A percentile compares a stretch with the other conserved stretches of the same genome.
Evolutionary conservation across 345 rosid genomes (phyloP).

Genomic region (Heritiera fomes): DNA sequence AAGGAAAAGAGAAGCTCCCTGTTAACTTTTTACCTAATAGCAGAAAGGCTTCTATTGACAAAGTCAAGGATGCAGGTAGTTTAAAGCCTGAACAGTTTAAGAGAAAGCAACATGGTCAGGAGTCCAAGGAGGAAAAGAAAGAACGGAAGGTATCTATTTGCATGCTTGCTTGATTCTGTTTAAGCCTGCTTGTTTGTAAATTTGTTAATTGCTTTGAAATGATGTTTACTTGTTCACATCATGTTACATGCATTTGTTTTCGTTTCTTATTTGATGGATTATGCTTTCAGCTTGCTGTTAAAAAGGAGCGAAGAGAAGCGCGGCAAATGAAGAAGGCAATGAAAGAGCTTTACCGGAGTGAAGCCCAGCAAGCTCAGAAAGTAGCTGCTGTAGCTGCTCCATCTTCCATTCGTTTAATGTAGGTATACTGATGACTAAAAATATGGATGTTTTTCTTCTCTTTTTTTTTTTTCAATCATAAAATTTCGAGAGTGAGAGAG

Average conservation of each 20-base stretch:
- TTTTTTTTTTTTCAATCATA: too few species aligned
- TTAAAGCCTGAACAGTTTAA: constrained; percentile 46
- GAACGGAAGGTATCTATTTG: constrained; percentile 61
- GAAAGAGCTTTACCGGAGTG: constrained; percentile 62
- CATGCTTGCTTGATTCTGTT: neutral
- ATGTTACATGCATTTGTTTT: neutral
- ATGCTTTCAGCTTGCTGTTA: constrained; percentile 58
- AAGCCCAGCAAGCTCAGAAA: constrained; percentile 75
- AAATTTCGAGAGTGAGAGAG: too few species aligned
- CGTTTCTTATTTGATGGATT: constrained; percentile 1
- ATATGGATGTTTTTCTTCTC: neutral
- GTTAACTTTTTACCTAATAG: constrained; percentile 59
- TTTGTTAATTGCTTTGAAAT: neutral
- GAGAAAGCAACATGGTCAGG: constrained; percentile 70
- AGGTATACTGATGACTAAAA: constrained; percentile 1
- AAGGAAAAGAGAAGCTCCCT: constrained; percentile 78
- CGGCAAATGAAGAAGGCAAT: constrained; percentile 62
- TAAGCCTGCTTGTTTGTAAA: neutral
- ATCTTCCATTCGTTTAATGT: constrained; percentile 61
- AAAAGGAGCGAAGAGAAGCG: constrained; percentile 68
- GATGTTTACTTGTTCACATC: neutral
- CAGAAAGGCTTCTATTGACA: constrained; percentile 39
- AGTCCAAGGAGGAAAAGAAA: constrained; percentile 90
- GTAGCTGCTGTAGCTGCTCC: constrained; percentile 57
- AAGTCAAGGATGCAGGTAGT: constrained; percentile 33